Conservation (phyloP, 148 eudicot species). For the Drosera capensis region DNA sequence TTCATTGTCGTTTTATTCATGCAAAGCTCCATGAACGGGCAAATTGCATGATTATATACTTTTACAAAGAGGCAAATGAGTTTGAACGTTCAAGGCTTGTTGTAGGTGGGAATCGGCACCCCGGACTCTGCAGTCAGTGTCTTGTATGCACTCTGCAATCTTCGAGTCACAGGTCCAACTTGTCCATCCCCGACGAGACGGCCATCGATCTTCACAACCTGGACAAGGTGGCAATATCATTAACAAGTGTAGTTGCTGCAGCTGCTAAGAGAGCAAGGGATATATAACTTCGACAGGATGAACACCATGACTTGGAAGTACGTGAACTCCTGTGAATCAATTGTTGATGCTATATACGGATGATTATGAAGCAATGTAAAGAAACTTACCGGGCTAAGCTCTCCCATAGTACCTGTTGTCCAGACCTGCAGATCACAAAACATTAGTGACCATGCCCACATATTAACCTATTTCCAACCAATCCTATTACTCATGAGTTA, state of each 20-base stretch:
- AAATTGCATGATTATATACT: not conserved
- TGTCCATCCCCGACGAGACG: conserved; percentile 63
- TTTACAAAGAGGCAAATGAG: not conserved
- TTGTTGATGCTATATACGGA: too few species aligned
- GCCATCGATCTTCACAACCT: conserved; percentile 80
- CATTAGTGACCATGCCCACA: too few species aligned
- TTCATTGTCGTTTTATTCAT: too few species aligned
- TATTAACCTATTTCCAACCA: too few species aligned
- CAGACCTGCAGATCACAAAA: conserved; percentile 45
- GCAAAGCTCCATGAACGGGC: too few species aligned
- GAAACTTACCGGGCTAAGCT: conserved; percentile 85
- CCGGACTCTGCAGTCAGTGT: conserved; percentile 51
- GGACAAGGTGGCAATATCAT: too few species aligned
- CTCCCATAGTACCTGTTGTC: conserved; percentile 99
- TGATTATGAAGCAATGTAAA: conserved; percentile 4
- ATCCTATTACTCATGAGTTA: too few species aligned
- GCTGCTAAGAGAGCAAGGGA: too few species aligned
- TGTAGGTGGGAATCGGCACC: conserved; percentile 75
- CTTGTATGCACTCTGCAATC: conserved; percentile 50
- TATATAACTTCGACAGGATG: not conserved
- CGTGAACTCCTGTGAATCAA: too few species aligned
- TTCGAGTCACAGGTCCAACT: conserved; percentile 72
- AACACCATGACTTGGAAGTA: too few species aligned
- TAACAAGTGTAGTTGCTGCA: too few species aligned
- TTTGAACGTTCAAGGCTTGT: conserved; percentile 7